Base-by-base conservation (phyloP, 768 basidiomycete species). In the Suillus paluster region DNA sequence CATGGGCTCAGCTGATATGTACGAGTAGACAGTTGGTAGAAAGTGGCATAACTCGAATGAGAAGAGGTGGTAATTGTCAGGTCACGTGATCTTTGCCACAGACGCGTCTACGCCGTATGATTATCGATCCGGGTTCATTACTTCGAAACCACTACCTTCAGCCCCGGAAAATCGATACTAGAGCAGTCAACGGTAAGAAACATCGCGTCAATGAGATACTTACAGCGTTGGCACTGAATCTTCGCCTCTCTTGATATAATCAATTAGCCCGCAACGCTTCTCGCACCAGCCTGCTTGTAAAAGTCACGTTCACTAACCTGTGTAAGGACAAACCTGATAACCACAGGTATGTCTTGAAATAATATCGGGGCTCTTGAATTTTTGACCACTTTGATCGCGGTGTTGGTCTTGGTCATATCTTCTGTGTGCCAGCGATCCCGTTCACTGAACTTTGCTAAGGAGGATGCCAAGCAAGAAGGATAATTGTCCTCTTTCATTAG, bases 401-500 rank as follows among this genome's bases (percentile, higher is more conserved):
- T n/a, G n/a, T n/a, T n/a, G n/a, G n/a, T n/a, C n/a, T n/a, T n/a
- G n/a, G n/a, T n/a, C 42, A 44, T 44, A 44, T 44, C 42, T 55
- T 25, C 23, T 39, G 17, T 25, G 25, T 55, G 23, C 39, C 25
- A 39, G 17, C 1, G 19, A 55, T 11, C 6, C n/a, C 10, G 11
- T 19, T 15, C 25, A 5, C 53, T 55, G 38, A 27, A 41, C 36
- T 41, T 55, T 55, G 17, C 6, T 6, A 39, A 55, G 36, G 17
- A 38, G 36, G 23, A 55, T 55, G 38, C 54, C 17, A 11, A 39
- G 38, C 38, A 39, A n/a, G 10, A 55, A 38, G 15, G 9, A 5
- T 8, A 8, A 7, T 11, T 19, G 36, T 25, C 17, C 11, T 12
- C 67, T 62, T 55, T 44, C 65, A 10, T 71, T 72, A 25, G 67